Percentiles rank a stretch among this genome's conserved stretches.
Evolutionary conservation across 768 basidiomycete species (phyloP).

Genomic region (Pilatotrama ljubarskyi): DNA sequence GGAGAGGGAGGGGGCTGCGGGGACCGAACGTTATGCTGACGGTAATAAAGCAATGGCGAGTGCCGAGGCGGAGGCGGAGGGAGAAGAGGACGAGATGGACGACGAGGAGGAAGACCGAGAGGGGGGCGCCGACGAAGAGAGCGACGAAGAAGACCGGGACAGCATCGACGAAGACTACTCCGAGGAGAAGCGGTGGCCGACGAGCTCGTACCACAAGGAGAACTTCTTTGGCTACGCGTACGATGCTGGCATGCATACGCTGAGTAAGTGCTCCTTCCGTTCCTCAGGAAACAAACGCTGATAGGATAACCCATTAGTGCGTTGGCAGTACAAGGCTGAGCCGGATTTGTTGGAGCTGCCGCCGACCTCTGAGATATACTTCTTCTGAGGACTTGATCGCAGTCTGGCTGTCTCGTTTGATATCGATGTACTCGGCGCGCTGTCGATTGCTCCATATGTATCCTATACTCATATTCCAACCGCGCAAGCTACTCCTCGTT

Average conservation of each 20-base stretch:
- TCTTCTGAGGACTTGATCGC: no score
- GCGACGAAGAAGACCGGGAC: constrained; percentile 7
- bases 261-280: constrained; percentile 32
- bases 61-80: no score
- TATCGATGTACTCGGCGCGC: no score
- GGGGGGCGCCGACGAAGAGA: constrained; percentile 9
- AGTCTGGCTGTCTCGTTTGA: no score
- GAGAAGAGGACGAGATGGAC: neutral
- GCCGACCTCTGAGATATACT: no score
- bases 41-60: no score
- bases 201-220: constrained; percentile 27
- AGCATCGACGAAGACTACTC: constrained; percentile 18
- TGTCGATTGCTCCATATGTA: no score
- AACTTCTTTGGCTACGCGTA: constrained; percentile 37
- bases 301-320: neutral
- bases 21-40: no score
- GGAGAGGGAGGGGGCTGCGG: no score
- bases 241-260: constrained; percentile 36
- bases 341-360: neutral
- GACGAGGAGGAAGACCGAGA: constrained; percentile 2
- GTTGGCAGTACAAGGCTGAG: neutral
- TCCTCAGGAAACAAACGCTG: neutral
- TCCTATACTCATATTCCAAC: no score
- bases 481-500: no score
- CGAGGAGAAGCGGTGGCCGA: constrained; percentile 33